Conservation (phyloP, 176 grass and related monocot species). For the Alloteropsis semialata region DNA sequence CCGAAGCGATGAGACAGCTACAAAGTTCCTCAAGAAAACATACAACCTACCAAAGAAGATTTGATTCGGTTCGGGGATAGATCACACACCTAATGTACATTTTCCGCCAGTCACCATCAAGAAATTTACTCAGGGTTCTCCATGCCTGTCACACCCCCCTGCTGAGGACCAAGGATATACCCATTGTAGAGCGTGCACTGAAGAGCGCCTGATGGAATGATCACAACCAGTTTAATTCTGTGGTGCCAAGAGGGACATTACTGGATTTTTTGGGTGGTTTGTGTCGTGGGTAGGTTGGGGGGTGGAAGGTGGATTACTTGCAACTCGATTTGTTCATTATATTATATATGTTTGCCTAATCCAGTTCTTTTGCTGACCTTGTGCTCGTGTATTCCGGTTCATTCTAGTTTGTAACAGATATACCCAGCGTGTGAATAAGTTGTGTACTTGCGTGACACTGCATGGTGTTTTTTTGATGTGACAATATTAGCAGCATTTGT, state of each 20-base stretch:
- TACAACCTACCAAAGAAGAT: conserved; percentile 95
- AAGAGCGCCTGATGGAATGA: neutral
- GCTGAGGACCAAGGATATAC: conserved; percentile 4
- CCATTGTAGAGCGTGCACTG: conserved; percentile 33
- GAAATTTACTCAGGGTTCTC: conserved; percentile 2
- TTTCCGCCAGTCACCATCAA: conserved; percentile 1
- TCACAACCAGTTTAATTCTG: neutral
- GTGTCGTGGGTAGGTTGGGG: neutral
- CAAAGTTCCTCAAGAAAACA: conserved; percentile 96
- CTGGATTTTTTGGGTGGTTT: neutral
- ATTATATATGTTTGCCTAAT: conserved; percentile 38
- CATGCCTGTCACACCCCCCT: neutral
- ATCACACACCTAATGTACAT: conserved; percentile 35
- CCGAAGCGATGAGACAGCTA: conserved; percentile 77
- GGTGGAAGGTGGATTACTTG: conserved; percentile 23
- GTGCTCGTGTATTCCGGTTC: conserved; percentile 16
- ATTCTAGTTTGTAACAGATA: conserved; percentile 35
- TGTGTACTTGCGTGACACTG: neutral
- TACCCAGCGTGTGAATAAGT: conserved; percentile 41
- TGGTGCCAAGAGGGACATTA: neutral
- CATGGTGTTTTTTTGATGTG: neutral
- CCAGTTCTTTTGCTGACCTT: conserved; percentile 45
- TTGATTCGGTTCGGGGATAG: conserved; percentile 14
- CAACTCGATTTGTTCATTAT: conserved; percentile 42
- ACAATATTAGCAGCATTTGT: neutral